phyloP scores from a whole-genome alignment of 1,284 basidiomycete genomes.

The Wolfiporia cocos region DNA sequence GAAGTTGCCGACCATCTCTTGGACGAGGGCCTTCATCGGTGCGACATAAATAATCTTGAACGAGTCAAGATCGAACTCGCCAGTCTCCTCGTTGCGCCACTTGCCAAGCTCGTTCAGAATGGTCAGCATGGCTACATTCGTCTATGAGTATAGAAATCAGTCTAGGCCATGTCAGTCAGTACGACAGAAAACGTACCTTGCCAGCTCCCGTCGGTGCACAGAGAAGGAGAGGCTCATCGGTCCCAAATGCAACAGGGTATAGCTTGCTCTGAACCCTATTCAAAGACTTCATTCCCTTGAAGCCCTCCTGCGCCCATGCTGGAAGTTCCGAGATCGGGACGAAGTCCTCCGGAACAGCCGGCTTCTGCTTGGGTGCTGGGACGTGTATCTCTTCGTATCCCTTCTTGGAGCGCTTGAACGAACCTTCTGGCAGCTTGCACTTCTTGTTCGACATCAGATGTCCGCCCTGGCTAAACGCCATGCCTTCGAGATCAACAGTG shows the following conservation, averaged over 20 bases:
- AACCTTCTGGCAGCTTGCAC: constrained; percentile 95
- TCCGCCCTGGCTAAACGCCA: constrained; percentile 94
- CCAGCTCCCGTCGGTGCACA: constrained; percentile 99
- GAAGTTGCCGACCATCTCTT: constrained; percentile 97
- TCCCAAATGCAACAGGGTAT: constrained; percentile 90
- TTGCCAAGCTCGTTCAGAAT: constrained; percentile 87
- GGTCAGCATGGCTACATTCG: constrained; percentile 96
- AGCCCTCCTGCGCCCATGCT: constrained; percentile 84
- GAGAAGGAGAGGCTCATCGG: constrained; percentile 91
- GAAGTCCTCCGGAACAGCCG: constrained; percentile 60
- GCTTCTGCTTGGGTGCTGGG: constrained; percentile 85
- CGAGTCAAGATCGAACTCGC: constrained; percentile 80
- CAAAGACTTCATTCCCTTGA: constrained; percentile 71
- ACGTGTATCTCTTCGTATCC: constrained; percentile 99
- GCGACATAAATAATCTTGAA: constrained; percentile 99
- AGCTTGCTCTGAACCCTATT: constrained; percentile 95
- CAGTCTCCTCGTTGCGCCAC: constrained; percentile 78
- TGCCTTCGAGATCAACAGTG: constrained; percentile 87
- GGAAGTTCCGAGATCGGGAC: constrained; percentile 79
- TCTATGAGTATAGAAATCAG: constrained; percentile 41
- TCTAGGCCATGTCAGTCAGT: not conserved
- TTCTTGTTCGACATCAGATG: constrained; percentile 99
- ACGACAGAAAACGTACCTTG: constrained; percentile 55
- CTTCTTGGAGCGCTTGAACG: constrained; percentile 95
- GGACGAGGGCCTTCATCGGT: constrained; percentile 98